Conservation (phyloP, 345 rosid species). For the Gossypium raimondii region DNA sequence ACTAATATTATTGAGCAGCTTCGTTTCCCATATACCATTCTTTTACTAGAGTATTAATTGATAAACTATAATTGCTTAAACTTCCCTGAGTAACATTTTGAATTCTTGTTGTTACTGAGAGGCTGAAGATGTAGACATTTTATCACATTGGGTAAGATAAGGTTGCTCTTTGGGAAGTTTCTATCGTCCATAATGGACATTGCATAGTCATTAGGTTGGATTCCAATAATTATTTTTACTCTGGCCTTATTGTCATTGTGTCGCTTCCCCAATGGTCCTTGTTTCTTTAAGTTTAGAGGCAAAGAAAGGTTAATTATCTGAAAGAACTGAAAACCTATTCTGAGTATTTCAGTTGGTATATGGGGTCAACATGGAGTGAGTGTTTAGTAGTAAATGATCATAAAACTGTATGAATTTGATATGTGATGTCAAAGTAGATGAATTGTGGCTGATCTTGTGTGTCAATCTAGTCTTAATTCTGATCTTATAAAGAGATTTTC, state of each 20-base stretch:
- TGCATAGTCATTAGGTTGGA: not conserved
- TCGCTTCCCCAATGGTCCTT: not conserved
- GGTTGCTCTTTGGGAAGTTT: not conserved
- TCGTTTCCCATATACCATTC: not conserved
- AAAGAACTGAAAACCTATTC: not conserved
- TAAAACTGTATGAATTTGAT: conserved; percentile 5
- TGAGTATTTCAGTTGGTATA: conserved; percentile 3
- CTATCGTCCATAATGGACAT: not conserved
- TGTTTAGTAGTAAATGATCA: not conserved
- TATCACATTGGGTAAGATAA: not conserved
- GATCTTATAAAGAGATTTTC: not conserved
- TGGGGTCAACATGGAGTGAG: not conserved
- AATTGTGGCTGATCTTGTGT: not conserved
- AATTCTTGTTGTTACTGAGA: not conserved
- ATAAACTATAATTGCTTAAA: not conserved
- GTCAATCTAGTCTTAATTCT: not conserved
- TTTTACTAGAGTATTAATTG: not conserved
- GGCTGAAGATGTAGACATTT: not conserved
- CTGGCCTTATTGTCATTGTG: not conserved
- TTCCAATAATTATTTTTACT: not conserved
- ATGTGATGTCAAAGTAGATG: conserved; percentile 5
- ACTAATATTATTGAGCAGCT: not conserved
- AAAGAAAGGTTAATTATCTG: not conserved
- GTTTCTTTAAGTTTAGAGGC: not conserved
- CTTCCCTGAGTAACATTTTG: not conserved